Base-by-base conservation (phyloP, 2,329 filamentous ascomycete genomes). In the Pseudonectria foliicola region DNA sequence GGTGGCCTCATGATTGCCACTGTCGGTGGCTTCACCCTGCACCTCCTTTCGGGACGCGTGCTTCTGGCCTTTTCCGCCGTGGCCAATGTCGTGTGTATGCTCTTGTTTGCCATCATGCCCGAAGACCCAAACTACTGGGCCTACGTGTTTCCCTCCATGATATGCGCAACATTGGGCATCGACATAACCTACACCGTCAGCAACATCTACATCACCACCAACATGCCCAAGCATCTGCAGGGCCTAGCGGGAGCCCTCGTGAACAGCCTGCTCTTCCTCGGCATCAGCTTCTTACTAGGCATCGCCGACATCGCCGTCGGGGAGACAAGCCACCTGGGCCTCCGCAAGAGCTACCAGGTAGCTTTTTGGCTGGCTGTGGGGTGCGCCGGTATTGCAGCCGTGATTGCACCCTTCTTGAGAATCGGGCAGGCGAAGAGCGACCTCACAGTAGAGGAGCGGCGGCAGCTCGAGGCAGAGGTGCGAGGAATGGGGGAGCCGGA, bases 201-300 rank as follows among this genome's bases (percentile, higher is more conserved):
- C 23, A 82, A 79, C 42, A 71, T 84, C 34, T 84, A 82, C 53
- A 73, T 82, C 34, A 82, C 79, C 1, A 82, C 77, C 0, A 73
- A 67, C 12, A 54, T 83, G 33, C 75, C 77, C 0, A 64, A 64
- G 7, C 60, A 66, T 10, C 65, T 71, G 41, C 80, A 85, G 48
- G 80, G 79, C 0, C 57, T 83, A 2, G 80, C 78, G 0, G 80
- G 79, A 3, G 77, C 75, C 0, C 51, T 84, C 29, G 73, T 80
- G 44, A 82, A 80, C 53, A 69, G 70, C 14, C 57, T 80, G 2
- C 51, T 82, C 8, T 76, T 80, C 47, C 56, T 84, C 5, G 76
- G 77, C 4, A 77, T 82, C 34, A 76, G 77, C 3, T 60, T 84
- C 21, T 71, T 74, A 45, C 65, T 85, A 11, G 80, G 75, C 0